phyloP scores from a whole-genome alignment of 148 eudicot species.

The Rhododendron simsii region DNA sequence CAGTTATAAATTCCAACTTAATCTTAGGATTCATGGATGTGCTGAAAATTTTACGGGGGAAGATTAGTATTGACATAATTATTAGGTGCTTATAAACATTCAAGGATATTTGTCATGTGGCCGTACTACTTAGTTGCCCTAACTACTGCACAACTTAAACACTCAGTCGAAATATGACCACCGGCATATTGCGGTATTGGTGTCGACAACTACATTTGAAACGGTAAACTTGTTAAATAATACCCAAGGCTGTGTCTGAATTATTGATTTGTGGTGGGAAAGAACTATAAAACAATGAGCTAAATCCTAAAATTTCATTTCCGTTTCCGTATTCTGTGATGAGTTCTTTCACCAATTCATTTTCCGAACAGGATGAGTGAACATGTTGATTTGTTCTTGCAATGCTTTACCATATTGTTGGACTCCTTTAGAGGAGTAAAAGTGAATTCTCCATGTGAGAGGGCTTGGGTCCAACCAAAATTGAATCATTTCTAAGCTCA shows the following conservation, averaged over 20 bases:
- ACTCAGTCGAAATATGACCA: not conserved
- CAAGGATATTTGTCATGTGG: not conserved
- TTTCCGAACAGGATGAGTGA: not conserved
- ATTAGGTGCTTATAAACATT: not conserved
- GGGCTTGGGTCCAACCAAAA: not conserved
- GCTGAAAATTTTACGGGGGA: not conserved
- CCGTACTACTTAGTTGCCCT: not conserved
- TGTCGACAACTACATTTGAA: not conserved
- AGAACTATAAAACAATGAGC: not conserved
- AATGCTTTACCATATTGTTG: not conserved
- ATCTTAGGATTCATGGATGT: not conserved
- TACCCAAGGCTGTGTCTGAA: not conserved
- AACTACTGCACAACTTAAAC: not conserved
- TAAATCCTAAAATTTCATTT: not conserved
- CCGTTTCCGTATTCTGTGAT: not conserved
- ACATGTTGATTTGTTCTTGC: not conserved
- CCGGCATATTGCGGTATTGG: not conserved
- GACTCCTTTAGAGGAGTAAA: not conserved
- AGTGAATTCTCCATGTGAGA: not conserved
- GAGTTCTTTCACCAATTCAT: not conserved
- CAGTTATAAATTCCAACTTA: not conserved
- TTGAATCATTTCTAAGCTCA: not conserved
- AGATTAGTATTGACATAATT: not conserved
- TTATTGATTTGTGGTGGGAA: not conserved
- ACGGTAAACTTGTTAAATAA: not conserved